Base-by-base conservation (phyloP, 495 filamentous ascomycete species). In the Aspergillus indologenus region DNA sequence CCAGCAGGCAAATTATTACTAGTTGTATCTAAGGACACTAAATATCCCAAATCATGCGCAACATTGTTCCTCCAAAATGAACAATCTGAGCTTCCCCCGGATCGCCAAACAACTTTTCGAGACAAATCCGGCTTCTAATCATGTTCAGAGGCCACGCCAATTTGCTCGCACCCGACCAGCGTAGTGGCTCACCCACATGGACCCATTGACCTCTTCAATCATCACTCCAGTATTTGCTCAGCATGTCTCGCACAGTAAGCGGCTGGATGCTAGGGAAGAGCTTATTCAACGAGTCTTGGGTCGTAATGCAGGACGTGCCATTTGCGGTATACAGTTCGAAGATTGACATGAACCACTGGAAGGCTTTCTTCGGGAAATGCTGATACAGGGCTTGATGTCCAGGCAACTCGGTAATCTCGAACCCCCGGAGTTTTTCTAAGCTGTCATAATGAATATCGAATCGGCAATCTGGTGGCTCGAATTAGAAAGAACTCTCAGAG, bases 331-430 rank as follows among this genome's bases (percentile, higher is more conserved):
- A 62, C 15, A 45, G 49, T 17, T 68, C 68, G 53, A 78, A 77
- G 3, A 60, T 61, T 3, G 70, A 53, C n/a, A 61, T 44, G 17
- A 76, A 58, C 34, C 50, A 67, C 58, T 69, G 69, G 45, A 74
- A 53, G 1, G 59, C 5, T 56, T 63, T 52, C 65, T 75, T 77
- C 11, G 77, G 76, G 48, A 76, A 53, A 45, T 58, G 60, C 12
- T 61, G 14, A 52, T 78, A 79, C 17, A 73, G 18, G 0, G 65
- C 24, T 0, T 45, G 51, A 8, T 81, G 72, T 1, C 55, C 48
- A 0, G 78, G 77, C n/a, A 81, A 62, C 57, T 79, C 77, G 3
- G 77, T 78, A 5, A 69, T 58, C 43, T 76, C 57, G 23, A 71
- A 75, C 14, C 15, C 54, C 53, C 66, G 62, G 24, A 81, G 57